These are phyloP conservation scores for Gastrolobium villosum DNA, from an alignment of 306 rosid species.

Conservation along the genomic window DNA sequence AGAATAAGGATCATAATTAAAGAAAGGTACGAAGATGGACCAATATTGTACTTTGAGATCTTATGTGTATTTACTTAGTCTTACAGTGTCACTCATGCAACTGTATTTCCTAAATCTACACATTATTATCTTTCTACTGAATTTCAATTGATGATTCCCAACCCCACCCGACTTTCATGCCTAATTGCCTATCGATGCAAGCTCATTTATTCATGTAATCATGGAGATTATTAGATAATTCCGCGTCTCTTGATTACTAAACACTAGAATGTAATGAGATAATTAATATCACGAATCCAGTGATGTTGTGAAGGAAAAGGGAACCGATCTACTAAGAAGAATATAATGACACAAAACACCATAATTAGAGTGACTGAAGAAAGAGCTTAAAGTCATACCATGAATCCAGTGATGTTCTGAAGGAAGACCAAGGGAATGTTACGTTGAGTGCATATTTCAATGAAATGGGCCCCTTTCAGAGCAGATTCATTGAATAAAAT, in stretches of 20 bases:
- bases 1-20: slow-evolving; percentile 18
- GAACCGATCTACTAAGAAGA: slow-evolving; percentile 31
- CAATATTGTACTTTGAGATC: slow-evolving; percentile 18
- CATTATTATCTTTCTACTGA: slow-evolving; percentile 23
- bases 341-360: slow-evolving; percentile 7
- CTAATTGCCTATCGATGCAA: not conserved
- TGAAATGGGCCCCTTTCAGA: slow-evolving; percentile 95
- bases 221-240: slow-evolving; percentile 20
- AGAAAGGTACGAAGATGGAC: not conserved
- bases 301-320: slow-evolving; percentile 60
- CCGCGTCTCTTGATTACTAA: not conserved
- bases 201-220: not conserved
- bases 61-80: slow-evolving; percentile 25
- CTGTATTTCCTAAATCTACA: slow-evolving; percentile 23
- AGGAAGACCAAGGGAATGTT: slow-evolving; percentile 93
- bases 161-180: not conserved
- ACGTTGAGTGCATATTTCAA: slow-evolving; percentile 86
- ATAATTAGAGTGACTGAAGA: slow-evolving; percentile 38
- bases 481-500: slow-evolving; percentile 95
- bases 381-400: slow-evolving; percentile 63
- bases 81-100: slow-evolving; percentile 24
- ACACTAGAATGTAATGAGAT: not conserved
- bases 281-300: slow-evolving; percentile 66
- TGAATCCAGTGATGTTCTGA: slow-evolving; percentile 97
- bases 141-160: slow-evolving; percentile 25